Evolutionary conservation across 2,329 filamentous ascomycete genomes (phyloP).

Genomic region (Sporothrix pseudoabietina): DNA sequence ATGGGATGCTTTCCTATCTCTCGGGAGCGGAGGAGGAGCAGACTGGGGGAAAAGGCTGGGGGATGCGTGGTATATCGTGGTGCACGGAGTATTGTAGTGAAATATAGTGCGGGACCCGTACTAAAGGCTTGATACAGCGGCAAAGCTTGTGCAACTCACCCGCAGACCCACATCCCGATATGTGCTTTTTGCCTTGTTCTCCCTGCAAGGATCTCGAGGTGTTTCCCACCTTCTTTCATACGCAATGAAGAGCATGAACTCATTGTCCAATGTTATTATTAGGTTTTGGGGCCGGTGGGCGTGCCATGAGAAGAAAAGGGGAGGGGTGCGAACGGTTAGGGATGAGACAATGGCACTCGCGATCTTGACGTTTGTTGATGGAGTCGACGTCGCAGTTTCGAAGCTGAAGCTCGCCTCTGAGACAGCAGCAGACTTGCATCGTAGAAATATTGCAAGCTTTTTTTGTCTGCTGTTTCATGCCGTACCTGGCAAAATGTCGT

Average conservation of each 20-base stretch:
- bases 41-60: constrained; percentile 14
- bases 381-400: constrained; percentile 1
- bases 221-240: constrained; percentile 5
- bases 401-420: not conserved
- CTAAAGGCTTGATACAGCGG: constrained; percentile 23
- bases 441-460: not conserved
- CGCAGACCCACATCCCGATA: constrained; percentile 19
- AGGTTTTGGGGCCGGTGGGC: not conserved
- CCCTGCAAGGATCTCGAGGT: not conserved
- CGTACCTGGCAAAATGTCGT: not conserved
- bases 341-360: not conserved
- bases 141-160: constrained; percentile 10
- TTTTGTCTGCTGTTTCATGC: not conserved
- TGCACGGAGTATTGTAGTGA: no score
- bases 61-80: not conserved
- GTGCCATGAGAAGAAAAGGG: not conserved
- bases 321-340: not conserved
- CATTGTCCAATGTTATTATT: not conserved
- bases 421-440: not conserved
- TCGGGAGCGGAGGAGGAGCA: constrained; percentile 7
- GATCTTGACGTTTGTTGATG: not conserved
- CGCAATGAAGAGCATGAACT: not conserved
- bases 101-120: constrained; percentile 10
- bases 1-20: not conserved
- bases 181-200: not conserved